Percentiles rank a stretch among this genome's conserved stretches.
These are phyloP conservation scores for Hypoxylon subgilvum DNA, from an alignment of 495 filamentous ascomycete genomes.

Conservation along the genomic window DNA sequence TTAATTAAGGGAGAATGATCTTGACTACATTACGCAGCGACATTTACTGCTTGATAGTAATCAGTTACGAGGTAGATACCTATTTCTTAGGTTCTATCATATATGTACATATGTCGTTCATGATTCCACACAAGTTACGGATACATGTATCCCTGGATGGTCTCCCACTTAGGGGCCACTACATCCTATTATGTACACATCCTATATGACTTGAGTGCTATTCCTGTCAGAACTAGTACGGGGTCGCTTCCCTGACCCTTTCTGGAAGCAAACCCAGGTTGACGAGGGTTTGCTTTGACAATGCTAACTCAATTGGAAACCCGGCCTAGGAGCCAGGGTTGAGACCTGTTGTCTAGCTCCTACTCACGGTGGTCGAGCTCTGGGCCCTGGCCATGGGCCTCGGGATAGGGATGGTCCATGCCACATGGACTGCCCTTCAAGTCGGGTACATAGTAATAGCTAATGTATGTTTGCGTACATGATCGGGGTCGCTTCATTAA, in stretches of 20 bases:
- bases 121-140: no score
- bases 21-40: no score
- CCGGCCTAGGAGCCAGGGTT: conserved; percentile 16
- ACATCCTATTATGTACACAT: no score
- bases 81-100: no score
- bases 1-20: not conserved
- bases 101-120: no score
- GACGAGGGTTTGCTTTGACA: conserved; percentile 13
- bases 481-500: not conserved
- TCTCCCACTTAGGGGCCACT: no score
- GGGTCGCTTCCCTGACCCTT: not conserved
- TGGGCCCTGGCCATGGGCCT: conserved; percentile 1
- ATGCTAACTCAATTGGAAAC: conserved; percentile 17
- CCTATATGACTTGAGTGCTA: no score
- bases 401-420: not conserved
- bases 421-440: not conserved
- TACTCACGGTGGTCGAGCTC: not conserved
- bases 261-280: not conserved
- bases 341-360: conserved; percentile 8
- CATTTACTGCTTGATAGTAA: no score
- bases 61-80: no score
- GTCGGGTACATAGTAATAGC: not conserved
- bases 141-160: no score
- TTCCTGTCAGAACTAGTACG: no score
- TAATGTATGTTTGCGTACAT: not conserved